A percentile compares a stretch with the other conserved stretches of the same genome.
These are phyloP conservation scores for Sugiyamaella valdiviana DNA, from an alignment of 805 yeast species.

Conservation along the genomic window DNA sequence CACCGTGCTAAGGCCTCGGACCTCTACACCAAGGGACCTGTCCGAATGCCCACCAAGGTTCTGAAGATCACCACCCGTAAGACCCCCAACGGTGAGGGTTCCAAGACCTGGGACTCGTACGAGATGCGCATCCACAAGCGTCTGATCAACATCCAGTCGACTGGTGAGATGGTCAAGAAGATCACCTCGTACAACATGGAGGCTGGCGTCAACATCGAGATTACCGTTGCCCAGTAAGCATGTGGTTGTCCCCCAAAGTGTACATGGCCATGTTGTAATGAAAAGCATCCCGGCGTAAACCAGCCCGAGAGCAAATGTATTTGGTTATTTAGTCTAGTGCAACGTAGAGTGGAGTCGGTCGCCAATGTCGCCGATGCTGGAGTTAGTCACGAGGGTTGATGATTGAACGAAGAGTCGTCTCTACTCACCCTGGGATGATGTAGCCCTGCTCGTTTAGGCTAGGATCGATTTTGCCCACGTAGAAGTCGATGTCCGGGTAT, in stretches of 20 bases:
- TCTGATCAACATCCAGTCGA: slow-evolving; percentile 96
- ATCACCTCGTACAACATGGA: slow-evolving; percentile 97
- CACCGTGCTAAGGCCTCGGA: slow-evolving; percentile 76
- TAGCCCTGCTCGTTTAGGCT: slow-evolving; percentile 24
- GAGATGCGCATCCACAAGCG: slow-evolving; percentile 99
- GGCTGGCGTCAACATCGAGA: slow-evolving; percentile 93
- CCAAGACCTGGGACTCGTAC: slow-evolving; percentile 99
- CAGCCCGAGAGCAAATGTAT: not conserved
- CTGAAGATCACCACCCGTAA: slow-evolving; percentile 98
- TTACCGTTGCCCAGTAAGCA: slow-evolving; percentile 34
- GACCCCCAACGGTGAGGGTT: slow-evolving; percentile 99
- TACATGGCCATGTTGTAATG: not conserved
- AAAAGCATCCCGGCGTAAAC: not conserved
- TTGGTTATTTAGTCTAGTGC: slow-evolving; percentile 2
- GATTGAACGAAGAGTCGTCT: not conserved
- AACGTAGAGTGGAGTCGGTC: slow-evolving; percentile 27
- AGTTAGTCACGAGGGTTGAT: not conserved
- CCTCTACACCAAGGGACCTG: slow-evolving; percentile 96
- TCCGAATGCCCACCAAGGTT: slow-evolving; percentile 99
- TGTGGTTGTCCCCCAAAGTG: slow-evolving; percentile 6
- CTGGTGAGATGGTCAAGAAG: slow-evolving; percentile 86
- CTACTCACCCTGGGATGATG: slow-evolving; percentile 28
- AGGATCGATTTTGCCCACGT: slow-evolving; percentile 27
- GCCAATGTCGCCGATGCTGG: slow-evolving; percentile 30
- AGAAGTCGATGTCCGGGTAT: slow-evolving; percentile 24